Evolutionary conservation across 2,329 filamentous ascomycete species (phyloP).

Genomic region (Colletotrichum sp.): DNA sequence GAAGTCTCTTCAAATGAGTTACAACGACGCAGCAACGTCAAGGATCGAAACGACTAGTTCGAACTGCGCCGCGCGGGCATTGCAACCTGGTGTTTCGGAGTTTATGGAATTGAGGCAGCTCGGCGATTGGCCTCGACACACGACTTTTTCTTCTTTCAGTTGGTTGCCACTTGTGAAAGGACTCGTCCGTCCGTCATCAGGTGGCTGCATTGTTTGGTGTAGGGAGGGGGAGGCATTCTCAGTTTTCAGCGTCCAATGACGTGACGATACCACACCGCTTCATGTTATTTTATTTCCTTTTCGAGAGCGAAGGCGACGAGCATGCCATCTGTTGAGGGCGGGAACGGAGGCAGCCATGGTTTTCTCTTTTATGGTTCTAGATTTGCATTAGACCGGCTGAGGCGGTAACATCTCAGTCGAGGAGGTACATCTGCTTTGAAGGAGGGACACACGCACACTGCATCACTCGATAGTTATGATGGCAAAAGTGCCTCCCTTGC

Average conservation of each 20-base stretch:
- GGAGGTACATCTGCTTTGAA: not conserved
- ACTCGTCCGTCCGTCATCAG: not conserved
- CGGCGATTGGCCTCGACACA: not conserved
- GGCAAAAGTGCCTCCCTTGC: not conserved
- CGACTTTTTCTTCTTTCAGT: not conserved
- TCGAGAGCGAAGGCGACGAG: constrained; percentile 21
- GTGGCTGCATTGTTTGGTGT: constrained; percentile 1
- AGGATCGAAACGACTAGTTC: not conserved
- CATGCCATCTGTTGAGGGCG: not conserved
- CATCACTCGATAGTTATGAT: not conserved
- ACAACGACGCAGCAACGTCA: not conserved
- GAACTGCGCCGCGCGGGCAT: not conserved
- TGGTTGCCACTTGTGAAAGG: not conserved
- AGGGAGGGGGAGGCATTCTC: constrained; percentile 5
- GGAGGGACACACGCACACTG: not conserved
- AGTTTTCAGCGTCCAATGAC: not conserved
- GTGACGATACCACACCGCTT: constrained; percentile 18
- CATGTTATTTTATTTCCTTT: not conserved
- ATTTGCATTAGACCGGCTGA: constrained; percentile 13
- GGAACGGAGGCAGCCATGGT: not conserved
- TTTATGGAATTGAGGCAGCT: not conserved
- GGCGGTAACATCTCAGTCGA: not conserved
- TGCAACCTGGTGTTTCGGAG: constrained; percentile 8
- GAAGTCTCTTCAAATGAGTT: constrained; percentile 60
- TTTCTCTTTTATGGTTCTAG: not conserved